These are phyloP conservation scores for Clarireedia paspali DNA, from an alignment of 2,329 filamentous ascomycete genomes.

Conservation along the genomic window DNA sequence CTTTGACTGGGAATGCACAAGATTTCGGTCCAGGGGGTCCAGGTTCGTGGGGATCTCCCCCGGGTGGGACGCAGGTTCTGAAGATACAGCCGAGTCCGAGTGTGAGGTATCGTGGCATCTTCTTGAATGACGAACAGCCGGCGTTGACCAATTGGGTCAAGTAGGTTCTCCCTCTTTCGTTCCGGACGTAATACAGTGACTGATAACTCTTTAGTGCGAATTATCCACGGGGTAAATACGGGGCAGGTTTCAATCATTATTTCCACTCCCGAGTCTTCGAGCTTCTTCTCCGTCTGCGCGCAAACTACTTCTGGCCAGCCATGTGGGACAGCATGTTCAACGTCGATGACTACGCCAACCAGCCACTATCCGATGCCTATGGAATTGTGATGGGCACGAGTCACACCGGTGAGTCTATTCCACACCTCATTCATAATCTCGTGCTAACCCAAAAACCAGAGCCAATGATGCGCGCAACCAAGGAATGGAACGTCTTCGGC, in stretches of 20 bases:
- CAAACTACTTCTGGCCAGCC: constrained; percentile 71
- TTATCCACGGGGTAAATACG: constrained; percentile 33
- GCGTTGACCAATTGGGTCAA: constrained; percentile 56
- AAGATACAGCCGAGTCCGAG: constrained; percentile 43
- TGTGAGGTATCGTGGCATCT: constrained; percentile 51
- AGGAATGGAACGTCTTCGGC: constrained; percentile 42
- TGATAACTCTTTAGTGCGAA: constrained; percentile 32
- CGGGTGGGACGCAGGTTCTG: constrained; percentile 24
- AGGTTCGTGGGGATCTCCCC: neutral
- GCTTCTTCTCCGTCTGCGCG: constrained; percentile 58
- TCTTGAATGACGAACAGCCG: constrained; percentile 55
- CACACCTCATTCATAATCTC: neutral
- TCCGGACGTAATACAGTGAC: neutral
- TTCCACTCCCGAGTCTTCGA: constrained; percentile 67
- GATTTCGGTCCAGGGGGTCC: neutral
- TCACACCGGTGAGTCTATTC: constrained; percentile 39
- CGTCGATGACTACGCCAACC: constrained; percentile 61
- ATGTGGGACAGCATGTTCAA: constrained; percentile 66
- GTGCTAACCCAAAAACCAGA: constrained; percentile 37
- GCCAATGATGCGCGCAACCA: constrained; percentile 57
- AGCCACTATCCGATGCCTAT: constrained; percentile 64
- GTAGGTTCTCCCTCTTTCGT: constrained; percentile 12
- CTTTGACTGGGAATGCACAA: constrained; percentile 24
- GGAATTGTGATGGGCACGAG: constrained; percentile 66
- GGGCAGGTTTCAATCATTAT: constrained; percentile 44